A percentile compares a stretch with the other conserved stretches of the same genome.
Evolutionary conservation across 2,329 filamentous ascomycete species (phyloP).

Genomic region (Trichophyton verrucosum): DNA sequence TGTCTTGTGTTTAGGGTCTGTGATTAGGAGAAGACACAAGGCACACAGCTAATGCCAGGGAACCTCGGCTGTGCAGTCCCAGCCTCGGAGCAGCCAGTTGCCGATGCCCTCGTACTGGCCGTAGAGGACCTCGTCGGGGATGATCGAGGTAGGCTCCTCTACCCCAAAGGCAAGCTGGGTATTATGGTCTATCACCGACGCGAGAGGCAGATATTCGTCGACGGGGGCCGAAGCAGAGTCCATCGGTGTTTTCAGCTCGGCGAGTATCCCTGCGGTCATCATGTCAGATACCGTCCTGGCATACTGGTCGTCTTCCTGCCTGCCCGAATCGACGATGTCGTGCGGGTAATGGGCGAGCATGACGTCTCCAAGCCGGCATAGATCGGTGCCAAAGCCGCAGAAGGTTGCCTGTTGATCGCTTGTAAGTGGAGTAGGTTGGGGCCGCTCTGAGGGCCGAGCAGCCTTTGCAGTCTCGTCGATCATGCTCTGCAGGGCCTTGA

Average conservation of each 20-base stretch:
- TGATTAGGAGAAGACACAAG: neutral
- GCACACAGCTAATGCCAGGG: slow-evolving; percentile 13
- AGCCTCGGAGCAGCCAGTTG: slow-evolving; percentile 20
- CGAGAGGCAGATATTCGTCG: slow-evolving; percentile 18
- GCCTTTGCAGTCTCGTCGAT: slow-evolving; percentile 14
- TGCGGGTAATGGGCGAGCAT: slow-evolving; percentile 14
- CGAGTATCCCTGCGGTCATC: slow-evolving; percentile 16
- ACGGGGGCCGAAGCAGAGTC: slow-evolving; percentile 9
- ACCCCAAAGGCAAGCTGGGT: slow-evolving; percentile 9
- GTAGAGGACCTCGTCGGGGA: slow-evolving; percentile 15
- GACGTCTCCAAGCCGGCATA: slow-evolving; percentile 18
- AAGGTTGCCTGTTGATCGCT: slow-evolving; percentile 18
- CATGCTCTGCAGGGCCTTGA: slow-evolving; percentile 18
- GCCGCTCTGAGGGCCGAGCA: slow-evolving; percentile 8
- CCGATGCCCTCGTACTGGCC: slow-evolving; percentile 21
- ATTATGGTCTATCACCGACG: slow-evolving; percentile 16
- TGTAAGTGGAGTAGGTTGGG: slow-evolving; percentile 13
- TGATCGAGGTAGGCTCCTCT: slow-evolving; percentile 10
- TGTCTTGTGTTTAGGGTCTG: no score
- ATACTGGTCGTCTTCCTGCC: slow-evolving; percentile 14
- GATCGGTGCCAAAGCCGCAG: slow-evolving; percentile 16
- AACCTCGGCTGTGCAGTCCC: slow-evolving; percentile 20
- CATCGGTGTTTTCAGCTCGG: slow-evolving; percentile 15
- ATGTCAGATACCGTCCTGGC: slow-evolving; percentile 14
- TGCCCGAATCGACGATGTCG: slow-evolving; percentile 10